These are phyloP conservation scores for Rhizodiscina lignyota DNA, from an alignment of 495 filamentous ascomycete species.

Conservation along the genomic window DNA sequence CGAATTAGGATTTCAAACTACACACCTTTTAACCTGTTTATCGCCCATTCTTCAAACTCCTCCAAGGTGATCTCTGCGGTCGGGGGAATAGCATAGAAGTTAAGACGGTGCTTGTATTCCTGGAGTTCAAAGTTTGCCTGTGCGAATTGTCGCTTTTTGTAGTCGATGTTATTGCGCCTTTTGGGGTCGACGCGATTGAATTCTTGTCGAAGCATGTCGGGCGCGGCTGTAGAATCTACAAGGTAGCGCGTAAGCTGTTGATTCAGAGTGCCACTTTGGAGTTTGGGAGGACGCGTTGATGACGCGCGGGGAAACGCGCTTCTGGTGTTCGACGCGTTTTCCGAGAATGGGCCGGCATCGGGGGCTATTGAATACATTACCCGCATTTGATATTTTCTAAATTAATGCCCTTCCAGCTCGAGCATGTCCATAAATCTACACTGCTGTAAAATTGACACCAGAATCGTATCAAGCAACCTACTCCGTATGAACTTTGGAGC, in stretches of 20 bases:
- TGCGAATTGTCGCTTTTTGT: conserved; percentile 78
- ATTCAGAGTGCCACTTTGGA: too few relatives aligned
- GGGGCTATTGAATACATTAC: too few relatives aligned
- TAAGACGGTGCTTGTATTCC: conserved; percentile 72
- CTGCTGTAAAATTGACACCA: too few relatives aligned
- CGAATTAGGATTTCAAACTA: not conserved
- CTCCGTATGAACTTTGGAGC: too few relatives aligned
- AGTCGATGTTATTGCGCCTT: conserved; percentile 52
- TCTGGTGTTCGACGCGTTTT: too few relatives aligned
- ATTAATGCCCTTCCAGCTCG: too few relatives aligned
- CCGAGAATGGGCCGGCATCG: too few relatives aligned
- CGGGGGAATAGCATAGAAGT: conserved; percentile 78
- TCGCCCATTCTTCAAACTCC: conserved; percentile 99
- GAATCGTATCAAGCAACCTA: too few relatives aligned
- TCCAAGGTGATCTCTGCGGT: conserved; percentile 92
- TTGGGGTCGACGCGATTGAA: conserved; percentile 57
- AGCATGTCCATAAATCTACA: too few relatives aligned
- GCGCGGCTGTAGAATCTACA: not conserved
- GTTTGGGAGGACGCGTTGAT: too few relatives aligned
- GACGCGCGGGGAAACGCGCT: too few relatives aligned
- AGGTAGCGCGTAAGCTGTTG: not conserved
- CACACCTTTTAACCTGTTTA: conserved; percentile 67
- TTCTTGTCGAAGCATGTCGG: conserved; percentile 2
- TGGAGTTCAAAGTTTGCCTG: conserved; percentile 49
- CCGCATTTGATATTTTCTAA: too few relatives aligned